Evolutionary conservation across 495 filamentous ascomycete species (phyloP), one percentile per base, ranked within the genome.

Genomic region (Jackrogersella minutella): DNA sequence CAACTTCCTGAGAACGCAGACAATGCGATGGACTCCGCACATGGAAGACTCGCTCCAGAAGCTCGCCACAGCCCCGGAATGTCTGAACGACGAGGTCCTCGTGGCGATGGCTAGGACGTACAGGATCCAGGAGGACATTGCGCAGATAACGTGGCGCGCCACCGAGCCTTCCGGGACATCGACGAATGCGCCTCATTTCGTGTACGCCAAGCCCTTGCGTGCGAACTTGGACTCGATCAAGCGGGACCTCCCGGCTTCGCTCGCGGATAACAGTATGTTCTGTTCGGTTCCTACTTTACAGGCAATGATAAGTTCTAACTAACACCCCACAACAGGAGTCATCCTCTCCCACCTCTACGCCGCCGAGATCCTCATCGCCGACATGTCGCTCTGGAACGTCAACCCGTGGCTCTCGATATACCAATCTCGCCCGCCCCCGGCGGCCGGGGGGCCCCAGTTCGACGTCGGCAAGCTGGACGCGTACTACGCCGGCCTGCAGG

Each of bases 91-190:
- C 63, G 55, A 61, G 34, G 33, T 71, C 19, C 68, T 75, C 1
- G 63, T 68, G 1, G 36, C 63, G 3, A 73, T 75, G 60, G 79
- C 79, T 26, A 77, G 70, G 47, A 67, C 76, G 17, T 74, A 75
- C 14, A 65, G 69, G 21, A 70, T 81, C 37, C 53, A 61, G 10
- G 72, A 74, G 46, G 65, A 70, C 13, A 34, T 70, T 10, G 37
- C 54, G 9, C 66, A 70, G 10, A 52, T 64, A 28, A 58, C 63
- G 1, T 73, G 64, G 61, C 43, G 55, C 9, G 49, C 50, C 1
- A 19, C 51, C 5, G 69, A 74, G 1, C 41, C 50, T 16, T 46
- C 53, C n/a, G 46, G 14, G 10, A 49, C 33, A 13, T 22, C 54
- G 13, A 17, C 41, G 1, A 74, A 49, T 39, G 47, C 64, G 10